Evolutionary conservation across 495 filamentous ascomycete genomes (phyloP).

Genomic region (Clohesyomyces aquaticus): DNA sequence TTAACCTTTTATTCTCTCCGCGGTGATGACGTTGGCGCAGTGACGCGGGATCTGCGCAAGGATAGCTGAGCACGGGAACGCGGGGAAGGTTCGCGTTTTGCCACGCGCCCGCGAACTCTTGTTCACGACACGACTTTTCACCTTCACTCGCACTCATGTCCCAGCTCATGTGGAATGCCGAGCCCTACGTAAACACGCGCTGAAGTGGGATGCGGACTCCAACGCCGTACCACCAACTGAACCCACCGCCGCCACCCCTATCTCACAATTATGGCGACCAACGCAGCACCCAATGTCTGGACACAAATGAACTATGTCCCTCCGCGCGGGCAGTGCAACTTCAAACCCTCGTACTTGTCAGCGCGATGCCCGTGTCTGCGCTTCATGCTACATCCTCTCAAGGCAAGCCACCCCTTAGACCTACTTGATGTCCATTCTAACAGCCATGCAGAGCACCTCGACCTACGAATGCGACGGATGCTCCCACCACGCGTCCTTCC

Average conservation of each 20-base stretch:
- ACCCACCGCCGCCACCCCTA: background rate
- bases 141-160: background rate
- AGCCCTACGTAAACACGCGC: no score
- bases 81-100: background rate
- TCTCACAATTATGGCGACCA: slow-evolving; percentile 4
- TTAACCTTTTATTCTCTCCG: no score
- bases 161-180: no score
- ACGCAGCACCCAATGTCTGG: slow-evolving; percentile 42
- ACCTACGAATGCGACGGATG: slow-evolving; percentile 61
- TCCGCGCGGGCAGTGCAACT: slow-evolving; percentile 52
- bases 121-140: background rate
- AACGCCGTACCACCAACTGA: background rate
- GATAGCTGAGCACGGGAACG: background rate
- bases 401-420: slow-evolving; percentile 45
- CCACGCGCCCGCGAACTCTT: background rate
- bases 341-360: slow-evolving; percentile 51
- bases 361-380: slow-evolving; percentile 56
- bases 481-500: slow-evolving; percentile 59
- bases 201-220: background rate
- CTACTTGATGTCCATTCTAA: slow-evolving; percentile 9
- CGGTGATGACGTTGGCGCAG: no score
- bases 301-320: slow-evolving; percentile 47
- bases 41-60: background rate
- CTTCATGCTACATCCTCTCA: slow-evolving; percentile 63
- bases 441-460: slow-evolving; percentile 43